A percentile compares a stretch with the other conserved stretches of the same genome.
These are phyloP conservation scores for Lignosus rhinocerotis DNA, from an alignment of 1,284 basidiomycete genomes.

Conservation along the genomic window DNA sequence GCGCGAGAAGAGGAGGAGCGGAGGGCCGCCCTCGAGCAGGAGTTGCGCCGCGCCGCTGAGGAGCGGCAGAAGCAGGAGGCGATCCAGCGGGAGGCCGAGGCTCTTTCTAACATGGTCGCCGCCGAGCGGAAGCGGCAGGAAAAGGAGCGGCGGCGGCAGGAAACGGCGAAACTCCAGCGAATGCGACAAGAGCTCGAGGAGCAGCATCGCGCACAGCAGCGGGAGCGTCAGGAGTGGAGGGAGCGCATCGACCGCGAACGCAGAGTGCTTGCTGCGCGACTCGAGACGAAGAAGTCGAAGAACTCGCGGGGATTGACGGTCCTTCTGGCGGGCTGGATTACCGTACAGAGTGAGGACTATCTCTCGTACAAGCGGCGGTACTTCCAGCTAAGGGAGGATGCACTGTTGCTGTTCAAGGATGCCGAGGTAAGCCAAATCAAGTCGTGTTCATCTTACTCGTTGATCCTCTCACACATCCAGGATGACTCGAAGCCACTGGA, in stretches of 20 bases:
- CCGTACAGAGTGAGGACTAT: conserved; percentile 57
- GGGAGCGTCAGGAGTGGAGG: conserved; percentile 44
- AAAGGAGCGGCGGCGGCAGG: conserved; percentile 51
- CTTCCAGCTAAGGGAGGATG: conserved; percentile 55
- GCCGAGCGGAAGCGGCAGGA: conserved; percentile 51
- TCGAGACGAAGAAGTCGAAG: conserved; percentile 15
- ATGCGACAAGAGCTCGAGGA: conserved; percentile 56
- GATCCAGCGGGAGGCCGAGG: conserved; percentile 53
- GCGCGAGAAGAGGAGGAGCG: conserved; percentile 52
- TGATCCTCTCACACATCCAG: conserved; percentile 16
- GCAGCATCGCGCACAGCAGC: conserved; percentile 40
- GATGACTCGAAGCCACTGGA: conserved; percentile 45
- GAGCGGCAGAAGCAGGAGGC: conserved; percentile 48
- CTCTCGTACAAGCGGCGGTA: conserved; percentile 68
- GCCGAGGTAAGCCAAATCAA: conserved; percentile 44
- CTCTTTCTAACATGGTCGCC: conserved; percentile 43
- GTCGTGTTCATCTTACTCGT: neutral
- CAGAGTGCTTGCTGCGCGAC: conserved; percentile 36
- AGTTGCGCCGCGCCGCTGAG: conserved; percentile 48
- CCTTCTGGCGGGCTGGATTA: conserved; percentile 60
- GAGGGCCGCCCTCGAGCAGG: conserved; percentile 46
- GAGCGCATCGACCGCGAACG: conserved; percentile 46
- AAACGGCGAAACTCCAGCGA: conserved; percentile 53
- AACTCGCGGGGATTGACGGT: conserved; percentile 33
- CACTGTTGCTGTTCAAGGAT: conserved; percentile 54